Evolutionary conservation across 768 basidiomycete genomes (phyloP), one percentile per base, ranked within the genome.

Genomic region (Lactarius trivialis): DNA sequence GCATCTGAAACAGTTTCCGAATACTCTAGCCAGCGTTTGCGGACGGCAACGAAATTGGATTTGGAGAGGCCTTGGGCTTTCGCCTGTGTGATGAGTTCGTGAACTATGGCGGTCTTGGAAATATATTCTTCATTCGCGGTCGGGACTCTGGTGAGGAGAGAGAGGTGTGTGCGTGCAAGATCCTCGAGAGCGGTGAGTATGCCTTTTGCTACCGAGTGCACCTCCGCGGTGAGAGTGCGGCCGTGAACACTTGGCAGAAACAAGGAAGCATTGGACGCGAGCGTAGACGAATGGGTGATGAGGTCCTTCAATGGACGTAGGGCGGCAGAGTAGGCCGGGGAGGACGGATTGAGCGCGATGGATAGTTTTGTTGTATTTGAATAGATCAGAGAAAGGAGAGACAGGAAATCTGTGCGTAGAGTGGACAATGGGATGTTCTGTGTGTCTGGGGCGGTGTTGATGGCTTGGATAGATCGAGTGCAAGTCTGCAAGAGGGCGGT

Each of bases 361-460:
- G 88, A 76, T 28, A 87, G 71, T 68, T 85, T 88, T 21, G 86
- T 88, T 5, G 80, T 74, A 33, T 79, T 73, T 24, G 75, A 71
- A 70, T 85, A 76, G n/a, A 88, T 68, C 64, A 88, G 76, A 5
- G 82, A 75, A 50, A 88, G 76, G 37, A 89, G 73, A 2, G 83
- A 79, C 24, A 83, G 60, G 19, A 85, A 72, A 69, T 90, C 88
- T 36, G 77, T 76, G 65, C 76, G 79, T 51, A 89, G 66, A 59
- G 79, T 70, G 6, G 71, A 28, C 36, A 81, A 71, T 30, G 74
- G 70, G 11, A 67, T 67, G 34, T 66, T 64, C 55, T 57, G 26
- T 48, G 68, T 63, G 61, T 43, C 73, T 68, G 26, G 56, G 1
- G 34, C 39, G 21, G 32, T 12, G 2, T 24, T 9, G 9, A 67